phyloP scores from a whole-genome alignment of 306 rosid species.

The Sindora glabra region DNA sequence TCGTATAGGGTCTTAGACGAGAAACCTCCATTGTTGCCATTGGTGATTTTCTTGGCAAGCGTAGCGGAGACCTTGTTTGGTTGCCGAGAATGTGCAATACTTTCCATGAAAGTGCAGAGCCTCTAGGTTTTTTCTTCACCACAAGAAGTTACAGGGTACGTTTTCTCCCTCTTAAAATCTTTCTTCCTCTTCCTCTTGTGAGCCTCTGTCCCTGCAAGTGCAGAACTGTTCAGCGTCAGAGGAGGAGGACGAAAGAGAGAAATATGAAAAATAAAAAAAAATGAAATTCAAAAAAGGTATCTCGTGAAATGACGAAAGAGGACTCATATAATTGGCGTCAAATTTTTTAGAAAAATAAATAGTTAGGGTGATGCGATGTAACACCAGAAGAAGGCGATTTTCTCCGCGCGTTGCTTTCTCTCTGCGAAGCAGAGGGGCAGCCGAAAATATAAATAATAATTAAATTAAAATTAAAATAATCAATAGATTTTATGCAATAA shows the following conservation, averaged over 20 bases:
- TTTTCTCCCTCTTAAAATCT: background rate
- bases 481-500: too few relatives aligned
- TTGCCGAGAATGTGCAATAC: conserved; percentile 56
- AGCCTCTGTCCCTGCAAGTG: conserved; percentile 23
- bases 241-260: conserved; percentile 31
- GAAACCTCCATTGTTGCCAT: conserved; percentile 23
- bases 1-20: conserved; percentile 48
- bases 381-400: background rate
- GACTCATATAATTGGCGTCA: conserved; percentile 13
- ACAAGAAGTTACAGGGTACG: background rate
- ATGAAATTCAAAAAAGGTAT: conserved; percentile 26
- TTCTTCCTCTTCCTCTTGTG: background rate
- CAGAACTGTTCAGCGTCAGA: conserved; percentile 43
- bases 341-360: background rate
- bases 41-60: conserved; percentile 45
- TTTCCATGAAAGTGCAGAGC: conserved; percentile 51
- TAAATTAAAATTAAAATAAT: too few relatives aligned
- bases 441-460: too few relatives aligned
- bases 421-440: background rate
- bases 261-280: background rate
- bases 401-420: background rate
- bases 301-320: conserved; percentile 27
- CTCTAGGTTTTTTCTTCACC: conserved; percentile 33
- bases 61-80: conserved; percentile 39
- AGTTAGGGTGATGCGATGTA: conserved; percentile 1